Evolutionary conservation across 1,284 basidiomycete species (phyloP).

Genomic region (Malassezia psittaci): DNA sequence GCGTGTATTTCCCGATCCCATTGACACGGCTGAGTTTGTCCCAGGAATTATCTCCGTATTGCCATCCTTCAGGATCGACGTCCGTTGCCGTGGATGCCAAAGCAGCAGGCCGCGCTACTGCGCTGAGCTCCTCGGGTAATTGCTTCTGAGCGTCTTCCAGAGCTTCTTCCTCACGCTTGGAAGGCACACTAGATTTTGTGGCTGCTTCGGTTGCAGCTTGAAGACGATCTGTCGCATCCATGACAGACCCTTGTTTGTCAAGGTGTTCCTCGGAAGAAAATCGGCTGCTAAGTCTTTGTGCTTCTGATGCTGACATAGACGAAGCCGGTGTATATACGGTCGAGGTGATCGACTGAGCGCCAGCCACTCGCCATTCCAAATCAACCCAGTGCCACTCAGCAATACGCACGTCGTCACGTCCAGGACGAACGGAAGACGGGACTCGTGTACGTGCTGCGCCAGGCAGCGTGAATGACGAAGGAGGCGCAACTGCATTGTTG

Average conservation of each 20-base stretch:
- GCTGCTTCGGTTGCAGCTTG: background rate
- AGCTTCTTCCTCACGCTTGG: background rate
- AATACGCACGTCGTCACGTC: conserved; percentile 37
- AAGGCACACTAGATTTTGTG: background rate
- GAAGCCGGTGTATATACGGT: conserved; percentile 7
- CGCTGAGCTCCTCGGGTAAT: conserved; percentile 2
- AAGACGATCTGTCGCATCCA: conserved; percentile 5
- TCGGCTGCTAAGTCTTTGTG: conserved; percentile 8
- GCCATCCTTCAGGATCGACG: conserved; percentile 82
- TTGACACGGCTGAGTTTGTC: conserved; percentile 65
- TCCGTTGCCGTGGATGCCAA: conserved; percentile 11
- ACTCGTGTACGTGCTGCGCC: conserved; percentile 42
- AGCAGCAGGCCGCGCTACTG: background rate
- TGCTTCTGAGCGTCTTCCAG: background rate
- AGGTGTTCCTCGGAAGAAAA: background rate
- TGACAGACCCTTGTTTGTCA: background rate
- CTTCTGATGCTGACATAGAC: conserved; percentile 5
- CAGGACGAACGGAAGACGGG: conserved; percentile 27
- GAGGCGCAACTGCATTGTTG: conserved; percentile 49
- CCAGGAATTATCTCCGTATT: conserved; percentile 94
- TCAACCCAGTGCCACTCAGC: conserved; percentile 50
- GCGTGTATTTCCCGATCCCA: conserved; percentile 62
- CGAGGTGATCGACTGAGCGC: conserved; percentile 21
- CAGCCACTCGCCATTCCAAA: conserved; percentile 49
- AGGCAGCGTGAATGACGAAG: conserved; percentile 55